Base-by-base conservation (phyloP, 345 rosid species). In the Hibiscus trionum region DNA sequence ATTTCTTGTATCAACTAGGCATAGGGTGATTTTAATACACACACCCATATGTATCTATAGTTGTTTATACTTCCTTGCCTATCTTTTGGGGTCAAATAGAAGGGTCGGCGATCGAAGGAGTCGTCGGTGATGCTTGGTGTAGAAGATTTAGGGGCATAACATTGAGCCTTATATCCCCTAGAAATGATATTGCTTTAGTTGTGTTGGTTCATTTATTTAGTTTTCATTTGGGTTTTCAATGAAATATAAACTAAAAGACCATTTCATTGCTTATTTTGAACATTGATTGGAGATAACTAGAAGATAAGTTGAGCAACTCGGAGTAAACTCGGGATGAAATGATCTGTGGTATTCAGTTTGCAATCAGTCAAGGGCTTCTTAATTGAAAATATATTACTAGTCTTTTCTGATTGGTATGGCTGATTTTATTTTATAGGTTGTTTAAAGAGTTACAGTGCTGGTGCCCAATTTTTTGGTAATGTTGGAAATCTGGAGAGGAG, bases 401-500 rank as follows among this genome's bases (percentile, higher is more conserved):
- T 27, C 24, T 29, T 67, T 16, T 67, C 15, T 7, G 17, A 6
- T 35, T 19, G 44, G 56, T 15, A 5, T 29, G 46, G 44, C 68
- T 59, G 57, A 37, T 7, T 57, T 31, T 63, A 26, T 62, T 65
- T n/a, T 75, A 72, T 72, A 79, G 79, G 77, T 60, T 57, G 67
- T 74, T 53, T 78, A 17, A 74, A 52, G 68, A 86, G 72, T 47
- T 62, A 42, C 66, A 66, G 21, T 8, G 58, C 37, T 33, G 67
- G 69, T 57, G 68, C 15, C 11, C 31, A 56, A 21, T 56, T 0
- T 56, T 8, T 26, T 56, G 61, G 56, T 56, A 56, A 77, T 74
- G 74, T 42, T 71, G 78, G 72, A 61, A 75, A 72, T n/a, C 33
- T 69, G 10, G 82, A 80, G 50, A 70, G 14, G 33, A 77, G 62